Conservation (phyloP, 441 rosid genomes). For the Corymbia citriodora region DNA sequence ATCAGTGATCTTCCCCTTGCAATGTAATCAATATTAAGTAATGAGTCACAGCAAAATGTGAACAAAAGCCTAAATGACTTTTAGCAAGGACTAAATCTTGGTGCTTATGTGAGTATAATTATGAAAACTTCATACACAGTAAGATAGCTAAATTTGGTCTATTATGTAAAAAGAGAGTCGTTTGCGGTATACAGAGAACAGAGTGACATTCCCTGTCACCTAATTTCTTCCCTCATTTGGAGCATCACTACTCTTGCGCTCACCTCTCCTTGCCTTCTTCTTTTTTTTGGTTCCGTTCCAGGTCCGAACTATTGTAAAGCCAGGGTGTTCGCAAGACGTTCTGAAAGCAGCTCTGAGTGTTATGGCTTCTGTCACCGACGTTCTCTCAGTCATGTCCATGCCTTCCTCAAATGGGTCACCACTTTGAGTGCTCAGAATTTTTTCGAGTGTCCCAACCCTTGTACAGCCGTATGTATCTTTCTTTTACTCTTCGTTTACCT, state of each 20-base stretch:
- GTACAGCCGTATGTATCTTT: not conserved
- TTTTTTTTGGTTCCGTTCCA: slow-evolving; percentile 1
- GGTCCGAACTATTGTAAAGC: slow-evolving; percentile 88
- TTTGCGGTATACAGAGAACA: not conserved
- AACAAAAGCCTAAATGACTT: not conserved
- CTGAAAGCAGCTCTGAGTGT: slow-evolving; percentile 91
- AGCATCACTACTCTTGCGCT: not conserved
- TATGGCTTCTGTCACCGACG: slow-evolving; percentile 89
- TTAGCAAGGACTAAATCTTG: not conserved
- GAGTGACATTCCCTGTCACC: not conserved
- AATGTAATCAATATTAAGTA: not conserved
- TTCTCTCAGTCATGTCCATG: slow-evolving; percentile 61
- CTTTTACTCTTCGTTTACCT: not conserved
- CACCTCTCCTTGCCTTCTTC: not conserved
- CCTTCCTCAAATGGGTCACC: slow-evolving; percentile 31
- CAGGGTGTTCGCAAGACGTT: slow-evolving; percentile 95
- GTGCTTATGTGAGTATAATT: not conserved
- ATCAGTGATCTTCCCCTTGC: not conserved
- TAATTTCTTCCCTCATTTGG: not conserved
- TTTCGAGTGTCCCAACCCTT: not conserved
- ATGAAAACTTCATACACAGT: not conserved
- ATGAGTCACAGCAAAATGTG: not conserved
- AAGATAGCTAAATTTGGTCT: not conserved
- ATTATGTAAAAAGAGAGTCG: not conserved
- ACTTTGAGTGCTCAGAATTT: slow-evolving; percentile 12